phyloP scores from a whole-genome alignment of 768 basidiomycete genomes.

The Trametes maxima region DNA sequence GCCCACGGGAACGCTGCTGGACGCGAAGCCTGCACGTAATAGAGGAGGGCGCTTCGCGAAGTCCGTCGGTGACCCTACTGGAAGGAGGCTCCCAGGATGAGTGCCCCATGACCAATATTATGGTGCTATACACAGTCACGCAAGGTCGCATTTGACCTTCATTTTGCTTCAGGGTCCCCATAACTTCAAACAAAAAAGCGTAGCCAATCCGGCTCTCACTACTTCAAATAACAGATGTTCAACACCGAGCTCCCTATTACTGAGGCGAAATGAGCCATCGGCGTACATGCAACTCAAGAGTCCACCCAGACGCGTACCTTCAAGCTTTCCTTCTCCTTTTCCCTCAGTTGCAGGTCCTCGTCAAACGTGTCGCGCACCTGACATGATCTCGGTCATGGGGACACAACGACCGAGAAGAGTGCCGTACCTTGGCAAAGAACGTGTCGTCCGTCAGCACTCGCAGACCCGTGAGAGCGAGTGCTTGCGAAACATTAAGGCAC shows the following conservation, averaged over 20 bases:
- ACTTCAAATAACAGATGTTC: no score
- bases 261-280: no score
- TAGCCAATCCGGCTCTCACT: no score
- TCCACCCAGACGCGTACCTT: background rate
- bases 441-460: conserved; percentile 67
- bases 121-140: background rate
- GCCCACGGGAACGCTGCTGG: background rate
- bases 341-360: conserved; percentile 36
- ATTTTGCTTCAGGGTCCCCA: background rate
- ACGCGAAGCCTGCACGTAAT: background rate
- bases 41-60: background rate
- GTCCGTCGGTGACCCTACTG: background rate
- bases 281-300: no score
- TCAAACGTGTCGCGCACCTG: conserved; percentile 55
- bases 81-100: background rate
- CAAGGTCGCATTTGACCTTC: background rate
- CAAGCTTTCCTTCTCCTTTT: background rate
- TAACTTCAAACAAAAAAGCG: no score
- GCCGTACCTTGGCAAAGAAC: conserved; percentile 58
- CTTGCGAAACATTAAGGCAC: conserved; percentile 67
- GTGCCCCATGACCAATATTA: background rate
- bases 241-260: no score
- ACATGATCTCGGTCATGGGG: background rate
- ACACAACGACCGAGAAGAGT: background rate
- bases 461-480: conserved; percentile 69